Evolutionary conservation across 2,329 filamentous ascomycete genomes (phyloP).

Genomic region (Metarhizium humberi): DNA sequence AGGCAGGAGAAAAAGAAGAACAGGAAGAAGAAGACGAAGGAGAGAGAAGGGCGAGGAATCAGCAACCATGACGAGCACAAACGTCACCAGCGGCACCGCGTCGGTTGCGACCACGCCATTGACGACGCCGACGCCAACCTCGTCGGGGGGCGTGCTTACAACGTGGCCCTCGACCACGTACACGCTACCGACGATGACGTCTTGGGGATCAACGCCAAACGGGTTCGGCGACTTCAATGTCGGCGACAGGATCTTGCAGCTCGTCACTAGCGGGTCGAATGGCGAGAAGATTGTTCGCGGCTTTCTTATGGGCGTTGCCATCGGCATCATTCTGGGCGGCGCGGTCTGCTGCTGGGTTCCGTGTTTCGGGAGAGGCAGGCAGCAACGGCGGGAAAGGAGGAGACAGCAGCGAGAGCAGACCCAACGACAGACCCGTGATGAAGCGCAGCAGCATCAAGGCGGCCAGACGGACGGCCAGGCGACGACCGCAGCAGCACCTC

Average conservation of each 20-base stretch:
- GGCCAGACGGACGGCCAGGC: not conserved
- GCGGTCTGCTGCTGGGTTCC: slow-evolving; percentile 25
- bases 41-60: not conserved
- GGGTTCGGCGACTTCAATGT: slow-evolving; percentile 16
- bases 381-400: not conserved
- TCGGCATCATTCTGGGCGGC: slow-evolving; percentile 22
- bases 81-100: slow-evolving; percentile 12
- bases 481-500: not conserved
- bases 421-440: not conserved
- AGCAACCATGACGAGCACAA: not conserved
- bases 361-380: slow-evolving; percentile 16
- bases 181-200: slow-evolving; percentile 7
- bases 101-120: not conserved
- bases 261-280: slow-evolving; percentile 19
- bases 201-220: not conserved
- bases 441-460: not conserved
- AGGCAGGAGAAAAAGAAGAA: no score
- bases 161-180: slow-evolving; percentile 3
- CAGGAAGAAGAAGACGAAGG: not conserved
- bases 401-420: not conserved
- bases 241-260: slow-evolving; percentile 16
- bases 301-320: slow-evolving; percentile 23
- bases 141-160: not conserved
- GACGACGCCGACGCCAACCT: not conserved
- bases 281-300: slow-evolving; percentile 23